Evolutionary conservation across 2,329 filamentous ascomycete species (phyloP), one percentile per base, ranked within the genome.

Genomic region (Fusarium marasasianum): DNA sequence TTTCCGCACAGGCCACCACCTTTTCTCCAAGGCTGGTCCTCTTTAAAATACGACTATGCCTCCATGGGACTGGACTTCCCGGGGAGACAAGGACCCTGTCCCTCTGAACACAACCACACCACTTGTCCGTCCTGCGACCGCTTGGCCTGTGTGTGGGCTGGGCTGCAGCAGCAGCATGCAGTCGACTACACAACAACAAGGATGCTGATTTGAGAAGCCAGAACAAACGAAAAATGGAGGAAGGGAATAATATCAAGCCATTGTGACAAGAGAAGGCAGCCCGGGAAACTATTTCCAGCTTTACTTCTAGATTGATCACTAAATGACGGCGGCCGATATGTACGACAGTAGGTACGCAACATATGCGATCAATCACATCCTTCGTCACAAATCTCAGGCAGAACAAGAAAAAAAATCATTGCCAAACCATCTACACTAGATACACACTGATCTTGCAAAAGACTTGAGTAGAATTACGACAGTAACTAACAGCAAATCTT

Each of bases 41-140:
- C 67, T 44, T 64, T 64, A 66, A 61, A 70, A 43, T 35, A 33
- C 26, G 43, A 37, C 71, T 68, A 73, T 74, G 57, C 71, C 71
- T 40, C 41, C 47, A 57, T 72, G 40, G 66, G 58, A 60, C 35
- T 74, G 67, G 67, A 57, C 66, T 63, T 67, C 67, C 71, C 71
- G 71, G 71, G 71, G 71, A 71, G 71, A 71, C 47, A 58, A 61
- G 57, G 57, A 71, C 53, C 61, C 56, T 72, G 68, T 72, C 54
- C 63, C 63, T 54, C 48, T 48, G 56, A 57, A 66, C 69, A 57
- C 64, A 74, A 71, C 66, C 72, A 77, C 75, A 77, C 75, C 73
- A 77, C 75, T 73, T 66, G 57, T 43, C 56, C 66, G 63, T 72
- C 73, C 75, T 77, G 75, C 75, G 67, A 77, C 72, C 75, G 61